A percentile compares a stretch with the other conserved stretches of the same genome.
Evolutionary conservation across 2,329 filamentous ascomycete species (phyloP).

Genomic region (Diaporthe velutina): DNA sequence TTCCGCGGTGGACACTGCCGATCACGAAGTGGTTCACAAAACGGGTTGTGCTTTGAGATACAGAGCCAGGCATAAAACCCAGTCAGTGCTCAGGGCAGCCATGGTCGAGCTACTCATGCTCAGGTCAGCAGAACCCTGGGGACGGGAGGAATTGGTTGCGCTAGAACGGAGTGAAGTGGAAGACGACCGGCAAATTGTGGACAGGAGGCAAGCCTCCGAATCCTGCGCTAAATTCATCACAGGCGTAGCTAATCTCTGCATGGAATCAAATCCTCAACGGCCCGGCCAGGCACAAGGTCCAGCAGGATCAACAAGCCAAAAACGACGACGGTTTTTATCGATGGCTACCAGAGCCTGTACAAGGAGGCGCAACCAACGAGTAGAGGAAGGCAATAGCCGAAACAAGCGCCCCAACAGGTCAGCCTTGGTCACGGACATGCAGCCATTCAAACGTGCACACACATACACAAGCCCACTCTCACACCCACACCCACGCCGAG

Average conservation of each 20-base stretch:
- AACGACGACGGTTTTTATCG: constrained; percentile 8
- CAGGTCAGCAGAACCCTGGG: constrained; percentile 4
- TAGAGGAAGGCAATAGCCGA: not conserved
- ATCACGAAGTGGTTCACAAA: not conserved
- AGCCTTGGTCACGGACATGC: constrained; percentile 2
- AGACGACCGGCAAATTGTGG: constrained; percentile 27
- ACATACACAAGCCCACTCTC: not conserved
- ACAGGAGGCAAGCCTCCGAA: constrained; percentile 15
- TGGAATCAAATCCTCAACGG: constrained; percentile 22
- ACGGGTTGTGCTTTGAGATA: constrained; percentile 8
- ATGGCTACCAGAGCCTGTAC: not conserved
- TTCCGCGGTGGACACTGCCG: constrained; percentile 28
- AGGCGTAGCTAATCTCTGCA: not conserved
- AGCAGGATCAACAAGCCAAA: constrained; percentile 27
- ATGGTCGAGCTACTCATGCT: not conserved
- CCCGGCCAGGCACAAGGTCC: constrained; percentile 9
- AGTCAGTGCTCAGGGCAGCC: constrained; percentile 13
- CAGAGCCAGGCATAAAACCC: not conserved
- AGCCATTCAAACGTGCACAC: not conserved
- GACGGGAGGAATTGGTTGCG: constrained; percentile 8
- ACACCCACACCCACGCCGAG: not conserved
- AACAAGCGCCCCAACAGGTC: constrained; percentile 34
- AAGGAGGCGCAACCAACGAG: not conserved
- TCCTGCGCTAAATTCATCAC: constrained; percentile 31
- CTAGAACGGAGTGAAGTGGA: not conserved